phyloP scores from a whole-genome alignment of 1,139 yeast species.

The Yamadazyma trypodendri region DNA sequence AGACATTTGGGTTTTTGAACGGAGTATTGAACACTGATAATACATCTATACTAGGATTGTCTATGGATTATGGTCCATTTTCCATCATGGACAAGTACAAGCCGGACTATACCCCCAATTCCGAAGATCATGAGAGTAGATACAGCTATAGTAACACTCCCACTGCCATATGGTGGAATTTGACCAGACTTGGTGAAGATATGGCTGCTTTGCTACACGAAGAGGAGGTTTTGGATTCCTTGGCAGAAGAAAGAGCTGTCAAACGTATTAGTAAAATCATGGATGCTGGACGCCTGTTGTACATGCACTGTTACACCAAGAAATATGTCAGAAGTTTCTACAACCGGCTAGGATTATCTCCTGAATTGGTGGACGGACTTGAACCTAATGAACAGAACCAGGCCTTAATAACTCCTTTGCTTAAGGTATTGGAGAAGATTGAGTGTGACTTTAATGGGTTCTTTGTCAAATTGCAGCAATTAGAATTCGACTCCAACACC shows the following conservation, averaged over 20 bases:
- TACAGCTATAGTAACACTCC: conserved; percentile 85
- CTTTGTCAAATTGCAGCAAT: conserved; percentile 60
- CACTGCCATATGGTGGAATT: conserved; percentile 89
- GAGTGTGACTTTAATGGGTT: conserved; percentile 80
- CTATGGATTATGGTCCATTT: conserved; percentile 95
- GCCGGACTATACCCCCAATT: conserved; percentile 83
- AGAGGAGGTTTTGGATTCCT: conserved; percentile 45
- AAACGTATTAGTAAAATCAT: conserved; percentile 66
- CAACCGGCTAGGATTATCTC: conserved; percentile 63
- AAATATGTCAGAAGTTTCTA: conserved; percentile 62
- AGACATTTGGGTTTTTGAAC: conserved; percentile 85
- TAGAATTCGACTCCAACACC: conserved; percentile 19
- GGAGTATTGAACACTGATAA: conserved; percentile 96
- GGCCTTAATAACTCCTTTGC: conserved; percentile 57
- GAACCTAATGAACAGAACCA: conserved; percentile 38
- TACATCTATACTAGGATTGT: conserved; percentile 79
- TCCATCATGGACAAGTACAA: conserved; percentile 84
- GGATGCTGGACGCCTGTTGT: conserved; percentile 63
- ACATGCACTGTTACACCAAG: conserved; percentile 58
- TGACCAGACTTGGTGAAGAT: conserved; percentile 81
- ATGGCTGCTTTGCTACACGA: conserved; percentile 81
- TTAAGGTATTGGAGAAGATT: conserved; percentile 59
- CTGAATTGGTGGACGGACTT: conserved; percentile 33
- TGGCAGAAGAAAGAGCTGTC: conserved; percentile 48
- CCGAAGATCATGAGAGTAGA: conserved; percentile 72